A percentile compares a stretch with the other conserved stretches of the same genome.
phyloP scores from a whole-genome alignment of 2,329 filamentous ascomycete species.

The Alternaria panax region DNA sequence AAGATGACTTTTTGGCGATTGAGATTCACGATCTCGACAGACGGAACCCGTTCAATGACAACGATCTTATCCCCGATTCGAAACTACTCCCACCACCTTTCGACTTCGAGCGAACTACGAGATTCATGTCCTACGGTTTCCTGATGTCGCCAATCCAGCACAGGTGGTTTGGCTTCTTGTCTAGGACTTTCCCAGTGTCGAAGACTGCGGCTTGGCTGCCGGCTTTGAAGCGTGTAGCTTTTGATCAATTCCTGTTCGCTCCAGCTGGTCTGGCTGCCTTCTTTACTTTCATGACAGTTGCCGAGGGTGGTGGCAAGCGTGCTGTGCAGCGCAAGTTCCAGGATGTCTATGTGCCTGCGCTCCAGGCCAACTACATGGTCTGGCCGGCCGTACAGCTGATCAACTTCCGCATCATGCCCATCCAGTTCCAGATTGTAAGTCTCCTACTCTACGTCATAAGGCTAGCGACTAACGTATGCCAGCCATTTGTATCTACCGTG shows the following conservation, averaged over 20 bases:
- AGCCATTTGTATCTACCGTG: slow-evolving; percentile 95
- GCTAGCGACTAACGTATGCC: slow-evolving; percentile 16
- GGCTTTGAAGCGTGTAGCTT: slow-evolving; percentile 86
- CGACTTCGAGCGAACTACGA: slow-evolving; percentile 90
- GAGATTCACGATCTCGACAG: slow-evolving; percentile 88
- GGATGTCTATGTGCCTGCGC: slow-evolving; percentile 90
- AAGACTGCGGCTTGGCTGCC: slow-evolving; percentile 73
- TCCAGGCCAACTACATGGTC: slow-evolving; percentile 94
- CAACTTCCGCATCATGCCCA: slow-evolving; percentile 94
- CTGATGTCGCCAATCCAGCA: slow-evolving; percentile 95
- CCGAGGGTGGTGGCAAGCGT: slow-evolving; percentile 85
- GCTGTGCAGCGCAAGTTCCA: slow-evolving; percentile 84
- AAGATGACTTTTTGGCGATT: slow-evolving; percentile 78
- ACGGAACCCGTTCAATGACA: slow-evolving; percentile 72
- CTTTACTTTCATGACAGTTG: slow-evolving; percentile 95
- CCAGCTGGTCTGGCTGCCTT: slow-evolving; percentile 86
- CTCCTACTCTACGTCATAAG: background rate
- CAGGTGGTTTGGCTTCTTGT: slow-evolving; percentile 92
- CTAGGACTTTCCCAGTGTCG: slow-evolving; percentile 81
- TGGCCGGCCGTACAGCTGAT: slow-evolving; percentile 97
- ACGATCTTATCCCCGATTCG: slow-evolving; percentile 70
- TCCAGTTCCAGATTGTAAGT: slow-evolving; percentile 95
- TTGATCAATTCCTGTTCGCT: slow-evolving; percentile 93
- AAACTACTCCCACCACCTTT: slow-evolving; percentile 78
- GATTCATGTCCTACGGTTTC: slow-evolving; percentile 98